Percentiles rank a stretch among this genome's conserved stretches.
Evolutionary conservation across 257 asterid species (phyloP).

Genomic region (Solanum piurae): DNA sequence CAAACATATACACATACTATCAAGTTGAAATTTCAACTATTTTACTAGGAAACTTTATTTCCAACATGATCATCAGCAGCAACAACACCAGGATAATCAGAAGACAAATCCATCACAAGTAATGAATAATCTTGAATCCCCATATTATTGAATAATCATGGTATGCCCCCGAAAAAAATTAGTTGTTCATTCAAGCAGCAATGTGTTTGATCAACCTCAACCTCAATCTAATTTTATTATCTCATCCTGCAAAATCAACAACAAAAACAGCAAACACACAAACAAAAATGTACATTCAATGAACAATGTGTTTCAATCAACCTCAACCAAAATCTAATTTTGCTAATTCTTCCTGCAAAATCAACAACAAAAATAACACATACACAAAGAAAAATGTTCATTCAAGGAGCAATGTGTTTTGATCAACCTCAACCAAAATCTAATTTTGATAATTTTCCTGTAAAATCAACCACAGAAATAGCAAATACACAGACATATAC

Average conservation of each 20-base stretch:
- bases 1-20: background rate
- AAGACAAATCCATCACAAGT: background rate
- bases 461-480: background rate
- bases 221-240: background rate
- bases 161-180: background rate
- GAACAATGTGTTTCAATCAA: background rate
- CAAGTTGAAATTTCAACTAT: background rate
- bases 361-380: background rate
- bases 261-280: background rate
- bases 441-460: background rate
- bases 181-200: background rate
- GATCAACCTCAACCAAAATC: background rate
- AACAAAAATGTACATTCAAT: background rate
- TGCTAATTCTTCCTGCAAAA: background rate
- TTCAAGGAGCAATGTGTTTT: background rate
- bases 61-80: background rate
- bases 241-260: background rate
- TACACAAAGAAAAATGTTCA: background rate
- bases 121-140: background rate
- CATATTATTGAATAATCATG: background rate
- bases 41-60: background rate
- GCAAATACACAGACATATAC: background rate
- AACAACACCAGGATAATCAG: background rate
- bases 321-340: background rate
- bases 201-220: background rate